phyloP scores from a whole-genome alignment of 2,329 filamentous ascomycete species.

The Pseudopyrenochaeta lycopersici region DNA sequence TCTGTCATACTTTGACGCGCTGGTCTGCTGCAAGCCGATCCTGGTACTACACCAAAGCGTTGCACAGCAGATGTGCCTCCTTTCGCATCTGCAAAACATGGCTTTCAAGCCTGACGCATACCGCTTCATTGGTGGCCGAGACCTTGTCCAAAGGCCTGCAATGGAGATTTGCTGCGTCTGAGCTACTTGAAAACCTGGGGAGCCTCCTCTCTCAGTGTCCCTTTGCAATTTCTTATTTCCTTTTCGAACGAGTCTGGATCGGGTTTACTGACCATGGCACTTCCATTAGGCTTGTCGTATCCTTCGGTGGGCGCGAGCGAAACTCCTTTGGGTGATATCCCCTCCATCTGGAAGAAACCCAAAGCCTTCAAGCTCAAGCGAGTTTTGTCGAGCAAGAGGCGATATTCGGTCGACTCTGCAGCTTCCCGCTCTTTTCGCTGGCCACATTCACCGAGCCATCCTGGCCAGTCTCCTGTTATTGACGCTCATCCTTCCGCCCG shows the following conservation, averaged over 20 bases:
- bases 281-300: slow-evolving; percentile 50
- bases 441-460: slow-evolving; percentile 27
- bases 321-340: slow-evolving; percentile 42
- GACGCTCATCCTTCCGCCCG: slow-evolving; percentile 30
- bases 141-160: slow-evolving; percentile 44
- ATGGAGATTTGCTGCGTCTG: slow-evolving; percentile 36
- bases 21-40: slow-evolving; percentile 39
- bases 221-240: slow-evolving; percentile 29
- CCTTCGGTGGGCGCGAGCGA: slow-evolving; percentile 46
- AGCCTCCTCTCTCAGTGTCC: slow-evolving; percentile 34
- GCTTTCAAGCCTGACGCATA: slow-evolving; percentile 33
- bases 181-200: slow-evolving; percentile 43
- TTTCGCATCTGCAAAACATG: slow-evolving; percentile 41
- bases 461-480: slow-evolving; percentile 28
- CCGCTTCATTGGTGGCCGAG: slow-evolving; percentile 25
- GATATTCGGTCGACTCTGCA: slow-evolving; percentile 41
- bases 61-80: slow-evolving; percentile 45
- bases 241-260: slow-evolving; percentile 15
- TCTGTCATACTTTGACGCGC: slow-evolving; percentile 33
- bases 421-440: slow-evolving; percentile 33
- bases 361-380: slow-evolving; percentile 41
- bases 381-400: slow-evolving; percentile 33
- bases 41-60: slow-evolving; percentile 43
- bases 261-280: slow-evolving; percentile 49
- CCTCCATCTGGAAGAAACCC: slow-evolving; percentile 45